These are phyloP conservation scores for Backusella liffmaniae DNA, from an alignment of 192 early-diverging fungal genomes.

Conservation along the genomic window DNA sequence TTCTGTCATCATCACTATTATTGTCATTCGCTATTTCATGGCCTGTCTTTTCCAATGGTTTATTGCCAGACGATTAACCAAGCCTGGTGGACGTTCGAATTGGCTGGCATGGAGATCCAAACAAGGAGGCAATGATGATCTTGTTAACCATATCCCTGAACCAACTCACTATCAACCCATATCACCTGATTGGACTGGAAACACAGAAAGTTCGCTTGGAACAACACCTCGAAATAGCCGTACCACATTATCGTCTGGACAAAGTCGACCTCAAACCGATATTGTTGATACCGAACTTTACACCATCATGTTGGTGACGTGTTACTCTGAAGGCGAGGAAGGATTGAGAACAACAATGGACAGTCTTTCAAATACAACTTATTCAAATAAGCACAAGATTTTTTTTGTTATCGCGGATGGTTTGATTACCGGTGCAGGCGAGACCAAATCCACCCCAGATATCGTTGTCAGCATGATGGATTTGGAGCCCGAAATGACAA, in stretches of 20 bases:
- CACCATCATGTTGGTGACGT: conserved; percentile 81
- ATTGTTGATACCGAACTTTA: conserved; percentile 47
- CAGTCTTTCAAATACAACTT: conserved; percentile 77
- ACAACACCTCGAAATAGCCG: neutral
- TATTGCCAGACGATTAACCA: conserved; percentile 51
- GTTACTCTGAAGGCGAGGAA: conserved; percentile 87
- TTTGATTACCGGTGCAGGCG: conserved; percentile 79
- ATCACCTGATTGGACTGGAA: neutral
- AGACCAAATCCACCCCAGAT: conserved; percentile 73
- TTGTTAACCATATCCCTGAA: conserved; percentile 25
- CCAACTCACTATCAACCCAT: conserved; percentile 15
- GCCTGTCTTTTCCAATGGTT: conserved; percentile 60
- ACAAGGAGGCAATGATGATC: conserved; percentile 33
- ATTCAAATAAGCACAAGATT: conserved; percentile 83
- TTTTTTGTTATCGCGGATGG: conserved; percentile 93
- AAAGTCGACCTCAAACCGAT: neutral
- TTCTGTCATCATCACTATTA: conserved; percentile 51
- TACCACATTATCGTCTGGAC: neutral
- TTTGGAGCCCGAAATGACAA: conserved; percentile 50
- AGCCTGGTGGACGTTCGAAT: conserved; percentile 47
- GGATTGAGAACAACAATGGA: conserved; percentile 81
- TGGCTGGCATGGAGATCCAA: conserved; percentile 45
- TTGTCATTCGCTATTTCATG: conserved; percentile 61
- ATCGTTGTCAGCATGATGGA: conserved; percentile 80
- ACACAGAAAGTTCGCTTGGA: neutral